A percentile compares a stretch with the other conserved stretches of the same genome.
Conservation (phyloP, 441 rosid genomes). For the Flueggea neowawraea region DNA sequence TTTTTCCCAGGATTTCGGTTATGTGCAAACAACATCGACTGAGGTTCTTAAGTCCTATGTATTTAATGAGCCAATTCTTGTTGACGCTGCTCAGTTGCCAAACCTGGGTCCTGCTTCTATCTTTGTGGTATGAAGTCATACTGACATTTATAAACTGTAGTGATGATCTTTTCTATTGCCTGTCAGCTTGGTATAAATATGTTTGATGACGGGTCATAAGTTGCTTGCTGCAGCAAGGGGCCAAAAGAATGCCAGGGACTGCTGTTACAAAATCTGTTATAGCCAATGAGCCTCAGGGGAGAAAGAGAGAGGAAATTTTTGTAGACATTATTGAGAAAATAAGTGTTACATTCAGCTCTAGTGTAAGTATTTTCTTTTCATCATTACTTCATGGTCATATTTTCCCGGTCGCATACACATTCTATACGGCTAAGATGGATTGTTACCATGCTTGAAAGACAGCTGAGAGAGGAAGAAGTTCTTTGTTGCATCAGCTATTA, state of each 20-base stretch:
- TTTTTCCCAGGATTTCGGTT: slow-evolving; percentile 71
- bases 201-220: slow-evolving; percentile 15
- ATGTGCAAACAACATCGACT: slow-evolving; percentile 80
- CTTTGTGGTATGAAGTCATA: slow-evolving; percentile 55
- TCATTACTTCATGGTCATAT: too few species aligned
- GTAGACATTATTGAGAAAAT: slow-evolving; percentile 97
- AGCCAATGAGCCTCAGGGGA: slow-evolving; percentile 91
- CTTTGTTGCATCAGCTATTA: too few species aligned
- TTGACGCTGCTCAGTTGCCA: slow-evolving; percentile 78
- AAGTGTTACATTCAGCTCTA: slow-evolving; percentile 92
- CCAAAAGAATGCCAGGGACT: slow-evolving; percentile 94
- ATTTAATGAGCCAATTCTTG: slow-evolving; percentile 82
- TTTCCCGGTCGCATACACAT: too few species aligned
- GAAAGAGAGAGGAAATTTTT: slow-evolving; percentile 95
- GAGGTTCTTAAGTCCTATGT: slow-evolving; percentile 70
- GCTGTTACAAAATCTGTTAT: slow-evolving; percentile 97
- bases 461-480: too few species aligned
- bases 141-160: neutral
- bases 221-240: slow-evolving; percentile 70
- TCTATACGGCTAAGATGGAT: too few species aligned
- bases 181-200: neutral
- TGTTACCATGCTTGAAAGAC: too few species aligned
- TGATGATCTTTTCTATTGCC: neutral
- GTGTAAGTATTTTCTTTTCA: slow-evolving; percentile 49
- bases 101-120: slow-evolving; percentile 88